Evolutionary conservation across 805 yeast genomes (phyloP), one percentile per base, ranked within the genome.

Genomic region (Cyberlindnera petersonii): DNA sequence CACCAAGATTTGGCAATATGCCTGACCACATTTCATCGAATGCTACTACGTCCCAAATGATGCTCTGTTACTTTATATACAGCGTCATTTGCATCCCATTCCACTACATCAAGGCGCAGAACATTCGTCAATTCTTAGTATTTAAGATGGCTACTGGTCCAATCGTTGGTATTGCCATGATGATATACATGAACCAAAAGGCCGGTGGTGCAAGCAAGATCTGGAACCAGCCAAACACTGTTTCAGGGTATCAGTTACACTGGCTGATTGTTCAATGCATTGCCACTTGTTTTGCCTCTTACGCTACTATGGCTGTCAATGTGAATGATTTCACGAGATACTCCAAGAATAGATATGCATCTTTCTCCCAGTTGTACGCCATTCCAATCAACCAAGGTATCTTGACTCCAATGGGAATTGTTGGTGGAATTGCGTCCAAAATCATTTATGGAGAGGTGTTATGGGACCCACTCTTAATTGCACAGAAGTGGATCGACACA

Each of bases 381-480:
- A 40, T 44, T 31, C 48, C 48, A 28, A 27, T 44, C 35, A 40
- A 34, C 34, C 44, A 40, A 17, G 48, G 43, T 35, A 17, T 44
- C 7, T 19, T 40, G 26, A 38, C 48, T 4, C 48, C 44, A 22
- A 44, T 44, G 44, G 48, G 48, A 19, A 40, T 44, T 20, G 44
- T 44, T 24, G 48, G 44, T 31, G 44, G 44, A 18, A 40, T 37
- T 14, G 40, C 44, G 10, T 44, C 48, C 9, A 28, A 31, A 34
- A 44, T 40, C 37, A 36, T 49, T 33, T 49, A 49, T 22, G 53
- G 47, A 9, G 42, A 38, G 17, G 40, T 45, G 8, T 32, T 42
- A 8, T 49, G 53, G 53, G 47, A 46, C 19, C 53, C 53, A 23
- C 34, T 49, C 15, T 31, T 37, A 31, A 23, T 40, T 39, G 47